Base-by-base conservation (phyloP, 139 green algal species). In the Limnomonas spitsbergensis region DNA sequence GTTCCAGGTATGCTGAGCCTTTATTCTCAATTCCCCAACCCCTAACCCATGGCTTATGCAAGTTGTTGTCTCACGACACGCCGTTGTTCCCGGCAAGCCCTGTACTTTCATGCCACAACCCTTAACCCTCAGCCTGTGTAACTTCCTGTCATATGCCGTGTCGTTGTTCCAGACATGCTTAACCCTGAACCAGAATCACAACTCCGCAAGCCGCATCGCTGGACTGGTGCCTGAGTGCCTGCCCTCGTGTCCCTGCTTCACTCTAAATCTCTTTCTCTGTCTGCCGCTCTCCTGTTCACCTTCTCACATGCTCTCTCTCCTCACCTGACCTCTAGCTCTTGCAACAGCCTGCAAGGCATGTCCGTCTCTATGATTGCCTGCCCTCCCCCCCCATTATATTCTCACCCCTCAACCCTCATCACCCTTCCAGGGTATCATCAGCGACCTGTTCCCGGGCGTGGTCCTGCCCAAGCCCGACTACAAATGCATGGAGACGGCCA, bases 401-500 rank as follows among this genome's bases (percentile, higher is more conserved):
- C 80, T 76, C 80, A 80, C n/a, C n/a, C 47, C 47, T 61, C 20
- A 61, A 14, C 47, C 47, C 20, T 29, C 14, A 61, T 61, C 47
- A 20, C 47, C 14, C 14, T 89, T 88, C 67, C 47, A 61, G 47
- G 87, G 86, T 77, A 94, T 94, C 78, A 78, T 93, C 34, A 83
- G 61, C 20, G 90, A 94, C 80, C 81, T 94, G 3, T 94, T 94
- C 83, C 89, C 90, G 32, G 88, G 84, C 2, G 83, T 93, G n/a
- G 37, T 90, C 73, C 84, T 83, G 24, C 54, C 82, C 47, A 84
- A 87, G n/a, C 78, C 86, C 2, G 88, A 94, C 81, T 92, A 94
- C 69, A 73, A 38, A 32, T 73, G 78, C 38, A 86, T 94, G 71
- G 69, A 82, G 38, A 66, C 27, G n/a, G 89, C 90, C 2, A 81